These are phyloP conservation scores for Phalaenopsis equestris DNA, from an alignment of 106 monocot species.

Conservation along the genomic window DNA sequence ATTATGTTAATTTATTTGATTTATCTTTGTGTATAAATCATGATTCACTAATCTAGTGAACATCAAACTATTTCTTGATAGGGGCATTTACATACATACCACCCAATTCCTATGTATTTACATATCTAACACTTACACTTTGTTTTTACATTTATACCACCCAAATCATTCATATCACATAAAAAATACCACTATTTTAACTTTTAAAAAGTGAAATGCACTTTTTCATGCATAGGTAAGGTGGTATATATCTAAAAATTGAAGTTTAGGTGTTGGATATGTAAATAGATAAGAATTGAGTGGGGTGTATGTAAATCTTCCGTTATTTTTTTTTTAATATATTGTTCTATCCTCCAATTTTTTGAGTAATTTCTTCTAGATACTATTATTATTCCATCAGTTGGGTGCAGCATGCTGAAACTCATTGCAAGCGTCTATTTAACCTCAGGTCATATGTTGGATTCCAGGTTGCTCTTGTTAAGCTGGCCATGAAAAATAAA, in stretches of 20 bases:
- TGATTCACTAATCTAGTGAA: background rate
- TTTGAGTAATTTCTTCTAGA: background rate
- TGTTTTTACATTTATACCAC: no score
- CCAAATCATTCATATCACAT: no score
- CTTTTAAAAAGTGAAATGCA: no score
- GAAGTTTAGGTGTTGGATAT: no score
- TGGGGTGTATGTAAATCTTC: no score
- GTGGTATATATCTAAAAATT: no score
- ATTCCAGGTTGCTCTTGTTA: slow-evolving; percentile 73
- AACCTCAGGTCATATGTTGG: background rate
- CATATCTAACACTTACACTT: no score
- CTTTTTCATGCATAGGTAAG: no score
- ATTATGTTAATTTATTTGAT: background rate
- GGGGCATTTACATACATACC: no score
- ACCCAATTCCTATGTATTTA: no score
- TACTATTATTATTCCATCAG: background rate
- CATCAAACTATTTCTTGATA: background rate
- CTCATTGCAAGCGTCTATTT: background rate
- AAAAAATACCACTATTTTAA: no score
- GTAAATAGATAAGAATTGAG: no score
- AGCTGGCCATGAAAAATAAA: slow-evolving; percentile 64
- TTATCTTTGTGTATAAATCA: background rate
- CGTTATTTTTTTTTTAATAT: background rate
- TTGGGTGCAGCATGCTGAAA: background rate
- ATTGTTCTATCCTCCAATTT: background rate